Evolutionary conservation across 352 stramenopile genomes (phyloP), one percentile per base, ranked within the genome.

Genomic region (Peronospora destructor): DNA sequence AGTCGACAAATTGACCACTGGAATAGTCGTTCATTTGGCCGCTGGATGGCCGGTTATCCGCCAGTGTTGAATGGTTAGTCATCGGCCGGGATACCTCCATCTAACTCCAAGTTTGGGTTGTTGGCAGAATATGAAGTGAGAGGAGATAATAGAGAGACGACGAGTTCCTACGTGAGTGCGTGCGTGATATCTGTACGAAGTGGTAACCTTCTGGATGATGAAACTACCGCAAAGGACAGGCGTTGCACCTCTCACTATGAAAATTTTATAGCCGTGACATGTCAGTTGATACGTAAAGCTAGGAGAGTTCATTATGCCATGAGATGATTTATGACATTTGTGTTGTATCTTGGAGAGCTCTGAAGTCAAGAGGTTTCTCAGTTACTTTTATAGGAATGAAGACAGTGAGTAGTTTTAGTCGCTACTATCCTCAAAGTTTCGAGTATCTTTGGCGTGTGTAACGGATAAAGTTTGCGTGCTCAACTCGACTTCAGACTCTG

Each of bases 1-100:
- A 51, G 19, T 68, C 59, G 29, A 68, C n/a, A 32, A 59, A 63
- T 25, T 43, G 34, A 32, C 59, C 53, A 16, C 45, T 68, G 3
- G 55, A 64, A 41, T 46, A 68, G 16, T 68, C 50, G 21, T 41
- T 64, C 7, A 21, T 44, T 3, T 14, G 44, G 17, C 40, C 9
- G 3, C 9, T 39, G 16, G 8, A 39, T 2, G 35, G 38, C 17
- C 9, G 40, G 1, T 53, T 42, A 13, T 61, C 42, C 10, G 17
- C 30, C 11, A 54, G 37, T 9, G 39, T 32, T 4, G 39, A 17
- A 23, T 16, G 17, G 17, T 23, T 45, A 6, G 44, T 12, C 38
- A 54, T 41, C 0, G 59, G 49, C 0, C 49, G 35, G 3, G 55
- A 49, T 10, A 68, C 45, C 16, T 68, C 59, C 51, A 65, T 65